Conservation (phyloP, 164 flowering plant genomes). For the Magnolia changhungtana region DNA sequence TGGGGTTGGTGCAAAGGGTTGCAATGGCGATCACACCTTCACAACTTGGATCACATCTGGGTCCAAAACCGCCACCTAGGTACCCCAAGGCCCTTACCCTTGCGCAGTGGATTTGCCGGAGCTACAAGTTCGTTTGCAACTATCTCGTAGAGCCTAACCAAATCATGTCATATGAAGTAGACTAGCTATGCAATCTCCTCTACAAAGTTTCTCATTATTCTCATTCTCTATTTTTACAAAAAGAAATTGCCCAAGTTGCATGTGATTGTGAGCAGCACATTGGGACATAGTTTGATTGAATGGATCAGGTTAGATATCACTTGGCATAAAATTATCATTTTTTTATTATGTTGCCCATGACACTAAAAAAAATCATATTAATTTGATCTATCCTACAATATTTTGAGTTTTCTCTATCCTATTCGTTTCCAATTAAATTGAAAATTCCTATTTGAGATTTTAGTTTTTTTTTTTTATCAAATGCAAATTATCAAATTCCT, state of each 20-base stretch:
- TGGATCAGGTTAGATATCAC: slow-evolving; percentile 80
- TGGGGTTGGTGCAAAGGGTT: slow-evolving; percentile 86
- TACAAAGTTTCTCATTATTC: neutral
- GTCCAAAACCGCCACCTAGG: slow-evolving; percentile 48
- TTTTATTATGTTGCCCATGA: no score
- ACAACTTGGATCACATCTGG: slow-evolving; percentile 27
- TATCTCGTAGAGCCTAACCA: slow-evolving; percentile 35
- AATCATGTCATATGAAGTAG: no score
- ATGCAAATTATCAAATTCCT: no score
- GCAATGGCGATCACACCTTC: slow-evolving; percentile 87
- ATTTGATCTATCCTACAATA: no score
- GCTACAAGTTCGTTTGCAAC: slow-evolving; percentile 63
- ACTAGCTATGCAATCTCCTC: no score
- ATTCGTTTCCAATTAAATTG: no score
- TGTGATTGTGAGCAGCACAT: slow-evolving; percentile 95
- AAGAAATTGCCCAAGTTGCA: slow-evolving; percentile 90
- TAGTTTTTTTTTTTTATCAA: no score
- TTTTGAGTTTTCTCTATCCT: no score
- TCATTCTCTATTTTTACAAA: slow-evolving; percentile 39
- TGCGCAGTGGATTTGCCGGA: slow-evolving; percentile 69
- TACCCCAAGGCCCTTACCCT: slow-evolving; percentile 78
- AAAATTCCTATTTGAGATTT: no score
- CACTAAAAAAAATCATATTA: no score
- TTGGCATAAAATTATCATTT: neutral
- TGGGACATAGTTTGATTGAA: slow-evolving; percentile 98